phyloP scores from a whole-genome alignment of 108 stramenopile genomes.

The Asterionellopsis glacialis region DNA sequence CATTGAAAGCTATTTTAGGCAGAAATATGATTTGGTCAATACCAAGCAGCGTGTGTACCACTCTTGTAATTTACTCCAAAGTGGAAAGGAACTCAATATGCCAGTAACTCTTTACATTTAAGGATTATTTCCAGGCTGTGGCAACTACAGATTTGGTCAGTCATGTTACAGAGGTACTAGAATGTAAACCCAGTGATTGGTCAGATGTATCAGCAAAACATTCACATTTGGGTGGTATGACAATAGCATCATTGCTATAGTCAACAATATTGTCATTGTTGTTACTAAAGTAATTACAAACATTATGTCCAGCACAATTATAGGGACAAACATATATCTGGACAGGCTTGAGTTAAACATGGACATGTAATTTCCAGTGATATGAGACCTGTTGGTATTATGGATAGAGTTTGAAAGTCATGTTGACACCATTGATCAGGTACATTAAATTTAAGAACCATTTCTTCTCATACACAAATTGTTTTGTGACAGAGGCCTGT shows the following conservation, averaged over 20 bases:
- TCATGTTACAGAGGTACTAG: constrained; percentile 82
- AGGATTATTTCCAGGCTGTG: constrained; percentile 90
- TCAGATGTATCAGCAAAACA: no score
- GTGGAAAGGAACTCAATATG: constrained; percentile 39
- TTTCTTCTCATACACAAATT: neutral
- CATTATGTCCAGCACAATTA: constrained; percentile 77
- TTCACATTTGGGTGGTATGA: no score
- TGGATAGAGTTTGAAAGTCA: neutral
- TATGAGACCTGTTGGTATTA: neutral
- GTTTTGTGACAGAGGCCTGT: constrained; percentile 19
- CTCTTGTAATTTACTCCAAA: constrained; percentile 46
- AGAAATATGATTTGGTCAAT: constrained; percentile 62
- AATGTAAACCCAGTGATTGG: constrained; percentile 89
- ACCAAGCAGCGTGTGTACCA: constrained; percentile 55
- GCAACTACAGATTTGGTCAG: constrained; percentile 88
- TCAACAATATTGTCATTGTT: no score
- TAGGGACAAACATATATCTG: constrained; percentile 82
- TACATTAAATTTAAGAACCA: constrained; percentile 1
- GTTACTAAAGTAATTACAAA: constrained; percentile 78
- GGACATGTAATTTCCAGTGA: neutral
- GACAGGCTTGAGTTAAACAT: constrained; percentile 7
- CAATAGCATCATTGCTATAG: no score
- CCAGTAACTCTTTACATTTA: constrained; percentile 77
- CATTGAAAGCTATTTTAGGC: constrained; percentile 45
- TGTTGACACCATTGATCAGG: neutral